These are phyloP conservation scores for Penicillium sclerotigenum DNA, from an alignment of 2,329 filamentous ascomycete genomes.

Conservation along the genomic window DNA sequence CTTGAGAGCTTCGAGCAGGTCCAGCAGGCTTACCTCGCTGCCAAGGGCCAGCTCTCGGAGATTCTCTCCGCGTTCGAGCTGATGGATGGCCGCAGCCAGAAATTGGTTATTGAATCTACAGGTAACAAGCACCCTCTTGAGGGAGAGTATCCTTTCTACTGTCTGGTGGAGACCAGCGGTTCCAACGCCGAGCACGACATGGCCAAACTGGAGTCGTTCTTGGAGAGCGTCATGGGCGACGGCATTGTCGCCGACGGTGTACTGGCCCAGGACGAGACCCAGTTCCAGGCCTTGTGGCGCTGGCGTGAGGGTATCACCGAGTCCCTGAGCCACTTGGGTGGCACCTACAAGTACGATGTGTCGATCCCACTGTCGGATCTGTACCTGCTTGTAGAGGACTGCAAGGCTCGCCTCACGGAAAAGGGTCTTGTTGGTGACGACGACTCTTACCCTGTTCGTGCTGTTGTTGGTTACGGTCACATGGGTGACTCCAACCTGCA, in stretches of 20 bases:
- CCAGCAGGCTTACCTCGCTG: slow-evolving; percentile 79
- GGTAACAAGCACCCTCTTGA: slow-evolving; percentile 78
- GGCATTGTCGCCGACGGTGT: slow-evolving; percentile 87
- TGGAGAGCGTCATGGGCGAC: slow-evolving; percentile 86
- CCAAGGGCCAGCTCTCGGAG: slow-evolving; percentile 85
- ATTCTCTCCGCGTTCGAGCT: slow-evolving; percentile 97
- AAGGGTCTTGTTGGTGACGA: slow-evolving; percentile 75
- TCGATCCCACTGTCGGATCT: slow-evolving; percentile 87
- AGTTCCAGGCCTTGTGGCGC: slow-evolving; percentile 78
- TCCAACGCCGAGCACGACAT: slow-evolving; percentile 91
- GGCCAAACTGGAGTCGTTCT: slow-evolving; percentile 83
- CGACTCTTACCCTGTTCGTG: slow-evolving; percentile 73
- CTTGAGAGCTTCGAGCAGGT: slow-evolving; percentile 87
- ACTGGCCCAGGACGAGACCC: slow-evolving; percentile 88
- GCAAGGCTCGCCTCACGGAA: slow-evolving; percentile 65
- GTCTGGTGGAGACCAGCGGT: slow-evolving; percentile 91
- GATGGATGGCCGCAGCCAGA: slow-evolving; percentile 84
- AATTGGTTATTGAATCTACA: slow-evolving; percentile 70
- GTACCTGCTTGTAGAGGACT: slow-evolving; percentile 86
- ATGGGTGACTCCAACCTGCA: slow-evolving; percentile 98
- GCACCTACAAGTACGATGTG: slow-evolving; percentile 97
- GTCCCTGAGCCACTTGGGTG: slow-evolving; percentile 82
- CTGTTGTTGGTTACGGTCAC: slow-evolving; percentile 94
- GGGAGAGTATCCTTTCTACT: slow-evolving; percentile 87
- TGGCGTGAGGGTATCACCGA: slow-evolving; percentile 95